Evolutionary conservation across 1,139 yeast species (phyloP), one percentile per base, ranked within the genome.

Genomic region (Zygosaccharomyces pseudobailii): DNA sequence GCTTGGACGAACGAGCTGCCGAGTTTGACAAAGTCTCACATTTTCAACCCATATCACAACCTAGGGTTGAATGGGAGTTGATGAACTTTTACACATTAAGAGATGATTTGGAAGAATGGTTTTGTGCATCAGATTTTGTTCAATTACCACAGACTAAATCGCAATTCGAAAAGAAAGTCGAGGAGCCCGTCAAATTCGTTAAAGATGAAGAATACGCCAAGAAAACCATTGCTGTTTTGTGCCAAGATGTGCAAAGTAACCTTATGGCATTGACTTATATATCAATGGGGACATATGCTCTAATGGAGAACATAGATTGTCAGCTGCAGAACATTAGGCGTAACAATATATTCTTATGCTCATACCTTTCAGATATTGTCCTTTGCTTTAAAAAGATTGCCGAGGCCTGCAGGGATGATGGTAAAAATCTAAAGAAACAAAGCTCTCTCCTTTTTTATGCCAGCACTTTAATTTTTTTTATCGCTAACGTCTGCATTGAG

Each of bases 21-120:
- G 70, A 69, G 39, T 57, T 69, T 27, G 54, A 55, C 3, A 32
- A 52, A 7, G 55, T 54, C 0, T 37, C 53, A 23, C 52, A 55
- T 2, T 57, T 64, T 34, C 63, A 61, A 9, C 55, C 64, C 3
- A 47, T 62, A 2, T 59, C 69, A 3, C 65, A 61, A 49, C 67
- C 79, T 0, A 66, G 63, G 10, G 55, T 85, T n/a, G 67, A 73
- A 2, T 84, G 78, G 66, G 63, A 69, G 2, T 70, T 74, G 50
- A 46, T 59, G 9, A 84, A 80, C 48, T 57, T 61, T 23, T 71
- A 69, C 5, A 57, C 62, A 0, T 65, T 82, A 24, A 62, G 62
- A 9, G 64, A 67, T 4, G 88, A 83, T 54, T 52, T 84, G 20
- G 71, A 73, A 36, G 84, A 82, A 43, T 84, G 94, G 94, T 84